A percentile compares a stretch with the other conserved stretches of the same genome.
These are phyloP conservation scores for Rhynchosporium graminicola DNA, from an alignment of 2,329 filamentous ascomycete genomes.

Conservation along the genomic window DNA sequence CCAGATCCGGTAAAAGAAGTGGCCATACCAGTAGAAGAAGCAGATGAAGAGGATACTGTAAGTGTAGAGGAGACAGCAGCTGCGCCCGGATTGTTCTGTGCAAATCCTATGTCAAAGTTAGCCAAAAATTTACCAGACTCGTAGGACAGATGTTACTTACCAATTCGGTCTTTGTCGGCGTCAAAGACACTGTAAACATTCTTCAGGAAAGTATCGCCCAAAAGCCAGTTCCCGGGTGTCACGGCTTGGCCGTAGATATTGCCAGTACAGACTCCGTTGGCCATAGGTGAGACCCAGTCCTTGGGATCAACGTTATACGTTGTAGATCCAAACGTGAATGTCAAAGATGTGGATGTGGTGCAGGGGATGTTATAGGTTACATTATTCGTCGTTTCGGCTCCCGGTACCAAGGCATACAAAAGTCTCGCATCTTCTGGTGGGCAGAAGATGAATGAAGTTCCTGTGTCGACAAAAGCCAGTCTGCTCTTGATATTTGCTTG, in stretches of 20 bases:
- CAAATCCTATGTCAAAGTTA: slow-evolving; percentile 31
- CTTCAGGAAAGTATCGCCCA: slow-evolving; percentile 84
- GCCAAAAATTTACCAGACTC: background rate
- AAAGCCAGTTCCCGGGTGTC: slow-evolving; percentile 67
- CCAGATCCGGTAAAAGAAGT: slow-evolving; percentile 15
- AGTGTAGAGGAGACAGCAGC: slow-evolving; percentile 21
- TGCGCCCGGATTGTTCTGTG: slow-evolving; percentile 19
- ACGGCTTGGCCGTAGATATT: slow-evolving; percentile 74
- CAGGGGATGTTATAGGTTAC: slow-evolving; percentile 74
- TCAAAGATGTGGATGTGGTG: slow-evolving; percentile 59
- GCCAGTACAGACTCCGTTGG: slow-evolving; percentile 57
- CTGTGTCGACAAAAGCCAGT: slow-evolving; percentile 77
- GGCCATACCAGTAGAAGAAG: slow-evolving; percentile 31
- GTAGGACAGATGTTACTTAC: slow-evolving; percentile 43
- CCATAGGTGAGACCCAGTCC: slow-evolving; percentile 64
- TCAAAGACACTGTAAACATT: slow-evolving; percentile 90
- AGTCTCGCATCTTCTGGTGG: slow-evolving; percentile 65
- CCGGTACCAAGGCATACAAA: slow-evolving; percentile 68
- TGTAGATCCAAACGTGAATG: slow-evolving; percentile 67
- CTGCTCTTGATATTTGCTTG: slow-evolving; percentile 50
- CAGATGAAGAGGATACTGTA: slow-evolving; percentile 22
- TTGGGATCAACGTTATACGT: slow-evolving; percentile 66
- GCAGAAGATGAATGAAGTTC: slow-evolving; percentile 77
- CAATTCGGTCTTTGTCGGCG: slow-evolving; percentile 65
- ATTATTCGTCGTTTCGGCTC: slow-evolving; percentile 53